Evolutionary conservation across 2,329 filamentous ascomycete species (phyloP).

Genomic region (Cytospora piceae): DNA sequence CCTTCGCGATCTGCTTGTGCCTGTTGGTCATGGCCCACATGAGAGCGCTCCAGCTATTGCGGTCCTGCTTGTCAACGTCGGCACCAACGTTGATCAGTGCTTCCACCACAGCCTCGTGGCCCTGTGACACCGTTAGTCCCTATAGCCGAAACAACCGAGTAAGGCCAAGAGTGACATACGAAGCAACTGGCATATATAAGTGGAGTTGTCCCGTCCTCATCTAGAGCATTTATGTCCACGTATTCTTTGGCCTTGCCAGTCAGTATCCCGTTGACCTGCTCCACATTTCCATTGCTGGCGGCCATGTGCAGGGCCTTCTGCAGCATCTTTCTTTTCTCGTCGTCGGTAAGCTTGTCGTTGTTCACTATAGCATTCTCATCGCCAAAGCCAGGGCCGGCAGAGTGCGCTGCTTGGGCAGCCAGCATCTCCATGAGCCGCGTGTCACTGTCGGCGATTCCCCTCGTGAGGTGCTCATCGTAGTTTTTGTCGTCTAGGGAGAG

Average conservation of each 20-base stretch:
- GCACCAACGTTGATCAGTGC: constrained; percentile 83
- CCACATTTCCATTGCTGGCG: constrained; percentile 91
- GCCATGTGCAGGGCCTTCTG: constrained; percentile 94
- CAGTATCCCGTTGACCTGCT: constrained; percentile 77
- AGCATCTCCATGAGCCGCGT: constrained; percentile 93
- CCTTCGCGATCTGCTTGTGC: constrained; percentile 93
- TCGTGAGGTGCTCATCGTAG: constrained; percentile 69
- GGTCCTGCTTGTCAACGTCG: constrained; percentile 90
- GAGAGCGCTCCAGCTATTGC: constrained; percentile 94
- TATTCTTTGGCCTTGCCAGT: constrained; percentile 73
- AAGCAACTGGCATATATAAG: constrained; percentile 98
- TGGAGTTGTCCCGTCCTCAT: constrained; percentile 95
- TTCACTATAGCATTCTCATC: constrained; percentile 80
- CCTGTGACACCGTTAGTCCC: constrained; percentile 50
- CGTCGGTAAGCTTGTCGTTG: constrained; percentile 72
- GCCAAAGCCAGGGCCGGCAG: constrained; percentile 71
- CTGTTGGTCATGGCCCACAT: constrained; percentile 99
- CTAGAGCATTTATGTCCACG: constrained; percentile 83
- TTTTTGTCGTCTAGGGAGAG: constrained; percentile 79
- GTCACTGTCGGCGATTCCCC: constrained; percentile 74
- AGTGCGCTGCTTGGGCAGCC: constrained; percentile 86
- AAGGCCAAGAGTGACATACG: constrained; percentile 54
- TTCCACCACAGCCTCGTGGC: constrained; percentile 86
- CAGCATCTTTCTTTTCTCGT: constrained; percentile 78
- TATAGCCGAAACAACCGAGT: constrained; percentile 26